Evolutionary conservation across 169 alveolate genomes (phyloP), one percentile per base, ranked within the genome.

Genomic region (Babesia divergens): DNA sequence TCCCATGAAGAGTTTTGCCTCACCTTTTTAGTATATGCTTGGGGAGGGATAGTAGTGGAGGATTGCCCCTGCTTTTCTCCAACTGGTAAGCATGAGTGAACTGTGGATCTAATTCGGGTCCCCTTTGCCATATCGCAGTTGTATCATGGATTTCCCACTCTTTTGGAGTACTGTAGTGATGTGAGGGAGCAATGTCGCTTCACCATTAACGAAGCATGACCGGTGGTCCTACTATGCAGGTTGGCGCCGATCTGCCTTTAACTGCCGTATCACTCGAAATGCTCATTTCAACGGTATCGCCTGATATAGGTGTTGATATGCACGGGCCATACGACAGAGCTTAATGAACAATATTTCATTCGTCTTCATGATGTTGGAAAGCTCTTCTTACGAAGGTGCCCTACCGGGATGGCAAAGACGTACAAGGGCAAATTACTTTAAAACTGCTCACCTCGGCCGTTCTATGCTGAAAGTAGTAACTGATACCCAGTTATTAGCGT

Each of bases 321-420:
- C 22, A 1, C 20, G 7, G 28, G 13, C 60, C 6, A 37, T 11
- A 46, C 43, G 28, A 4, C 31, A 9, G 22, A 62, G 3, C 18
- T 43, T 62, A 43, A 43, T 62, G 40, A 14, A 28, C n/a, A 62
- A 42, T 0, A 47, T 0, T 0, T 62, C 72, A 28, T 62, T 60
- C n/a, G 59, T 9, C 7, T 47, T 49, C 6, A 44, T 8, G 37
- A 62, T 22, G 6, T 43, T 3, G 6, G 60, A 44, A 3, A 62
- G 42, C 7, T 18, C 18, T 18, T 47, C 60, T 37, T 62, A 59
- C 4, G 47, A 29, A 11, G 72, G 72, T 14, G 26, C 1, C 20
- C 72, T 62, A 56, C 72, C 47, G 51, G 9, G 5, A 44, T 0
- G 9, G n/a, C n/a, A n/a, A n/a, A n/a, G n/a, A n/a, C n/a, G n/a